Percentiles rank a stretch among this genome's conserved stretches.
Conservation (phyloP, 2,329 filamentous ascomycete genomes). For the Colletotrichum caudatum region DNA sequence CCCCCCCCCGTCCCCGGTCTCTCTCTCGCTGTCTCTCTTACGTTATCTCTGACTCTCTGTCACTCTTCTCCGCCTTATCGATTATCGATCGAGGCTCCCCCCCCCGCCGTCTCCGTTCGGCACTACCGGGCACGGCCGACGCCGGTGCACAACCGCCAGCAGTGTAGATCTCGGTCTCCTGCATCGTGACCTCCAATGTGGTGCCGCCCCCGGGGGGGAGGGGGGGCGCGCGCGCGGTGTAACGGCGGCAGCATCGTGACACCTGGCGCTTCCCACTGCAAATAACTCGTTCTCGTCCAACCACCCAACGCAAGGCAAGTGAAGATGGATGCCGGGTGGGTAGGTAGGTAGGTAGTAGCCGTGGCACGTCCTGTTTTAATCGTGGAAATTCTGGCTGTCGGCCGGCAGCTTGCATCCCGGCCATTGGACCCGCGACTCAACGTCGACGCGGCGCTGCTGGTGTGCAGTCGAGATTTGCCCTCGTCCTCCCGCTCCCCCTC, state of each 20-base stretch:
- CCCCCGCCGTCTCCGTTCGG: conserved; percentile 36
- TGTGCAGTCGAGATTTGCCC: neutral
- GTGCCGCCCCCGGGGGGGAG: neutral
- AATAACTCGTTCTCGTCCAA: neutral
- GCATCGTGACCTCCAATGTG: conserved; percentile 9
- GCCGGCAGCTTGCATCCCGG: neutral
- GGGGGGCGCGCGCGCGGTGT: no score
- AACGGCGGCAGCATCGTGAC: conserved; percentile 28
- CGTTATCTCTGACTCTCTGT: no score
- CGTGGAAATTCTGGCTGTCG: neutral
- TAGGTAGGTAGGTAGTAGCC: neutral
- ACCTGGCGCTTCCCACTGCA: neutral
- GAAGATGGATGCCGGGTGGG: neutral
- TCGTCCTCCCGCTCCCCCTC: neutral
- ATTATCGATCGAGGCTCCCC: no score
- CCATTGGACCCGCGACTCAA: neutral
- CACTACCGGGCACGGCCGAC: conserved; percentile 20
- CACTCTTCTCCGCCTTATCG: no score
- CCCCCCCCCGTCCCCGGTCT: no score
- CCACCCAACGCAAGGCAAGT: neutral
- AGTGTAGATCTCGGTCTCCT: conserved; percentile 15
- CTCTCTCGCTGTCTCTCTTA: no score
- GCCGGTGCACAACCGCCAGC: conserved; percentile 15
- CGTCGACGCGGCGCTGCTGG: neutral
- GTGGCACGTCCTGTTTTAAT: neutral